Base-by-base conservation (phyloP, 495 filamentous ascomycete genomes). In the Penicillium paradoxum region DNA sequence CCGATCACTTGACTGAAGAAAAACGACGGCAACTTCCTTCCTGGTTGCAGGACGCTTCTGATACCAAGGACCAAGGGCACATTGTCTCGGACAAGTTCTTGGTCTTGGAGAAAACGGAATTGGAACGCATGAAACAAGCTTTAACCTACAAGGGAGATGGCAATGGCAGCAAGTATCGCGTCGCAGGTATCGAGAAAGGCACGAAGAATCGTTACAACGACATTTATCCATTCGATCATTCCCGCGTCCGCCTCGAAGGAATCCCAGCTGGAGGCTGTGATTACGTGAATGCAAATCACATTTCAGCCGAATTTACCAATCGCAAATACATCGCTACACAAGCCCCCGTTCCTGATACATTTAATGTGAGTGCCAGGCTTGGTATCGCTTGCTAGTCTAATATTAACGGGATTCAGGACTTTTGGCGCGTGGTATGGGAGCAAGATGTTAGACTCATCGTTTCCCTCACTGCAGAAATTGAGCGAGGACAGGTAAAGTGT, bases 391-490 rank as follows among this genome's bases (percentile, higher is more conserved):
- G 34, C 54, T 32, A 25, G 24, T n/a, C 29, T 14, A 30, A 19
- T 51, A 59, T 77, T 84, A 64, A 83, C 65, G 21, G 19, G n/a
- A 8, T 25, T 36, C 68, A 96, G 92, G 93, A 98, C 70, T 98
- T 98, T 63, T 98, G 93, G 93, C 90, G 89, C 40, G 85, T 97
- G 18, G 79, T 97, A 39, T 98, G 93, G 93, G 92, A 97, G 63
- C 87, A 97, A 72, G 91, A 97, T 64, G 83, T 95, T 21, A 84
- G 91, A 47, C 88, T 97, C 25, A 82, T 98, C 49, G 91, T 98
- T 54, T 96, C 96, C 79, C 76, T 98, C 49, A 97, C 93, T 3
- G 92, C 93, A n/a, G 93, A 98, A 66, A 75, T 84, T 21, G 93
- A 98, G 74, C 88, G 93, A 22, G 92, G 95, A 7, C 95, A 96